phyloP scores from a whole-genome alignment of 768 basidiomycete species.

The Termitomyces sp. region DNA sequence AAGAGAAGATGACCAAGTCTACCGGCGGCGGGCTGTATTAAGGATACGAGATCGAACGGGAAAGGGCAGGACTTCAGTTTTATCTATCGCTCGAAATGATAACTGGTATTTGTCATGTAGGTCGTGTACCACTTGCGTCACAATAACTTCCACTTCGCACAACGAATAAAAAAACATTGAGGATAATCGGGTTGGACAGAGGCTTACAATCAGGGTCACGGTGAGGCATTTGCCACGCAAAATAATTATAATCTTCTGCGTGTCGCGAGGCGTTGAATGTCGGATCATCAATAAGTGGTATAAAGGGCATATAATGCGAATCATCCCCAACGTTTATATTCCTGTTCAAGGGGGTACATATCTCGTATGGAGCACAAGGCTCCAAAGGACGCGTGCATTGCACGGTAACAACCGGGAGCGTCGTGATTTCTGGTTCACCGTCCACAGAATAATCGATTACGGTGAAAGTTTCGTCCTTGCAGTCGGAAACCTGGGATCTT shows the following conservation, averaged over 20 bases:
- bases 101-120: slow-evolving; percentile 37
- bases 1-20: background rate
- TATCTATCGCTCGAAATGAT: slow-evolving; percentile 42
- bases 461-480: slow-evolving; percentile 12
- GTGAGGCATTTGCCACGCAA: slow-evolving; percentile 46
- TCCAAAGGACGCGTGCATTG: slow-evolving; percentile 12
- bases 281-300: slow-evolving; percentile 62
- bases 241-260: slow-evolving; percentile 34
- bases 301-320: slow-evolving; percentile 50
- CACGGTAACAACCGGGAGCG: slow-evolving; percentile 7
- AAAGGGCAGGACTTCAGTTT: slow-evolving; percentile 42
- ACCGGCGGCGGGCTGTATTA: slow-evolving; percentile 16
- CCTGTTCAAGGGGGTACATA: slow-evolving; percentile 46
- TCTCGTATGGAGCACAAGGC: slow-evolving; percentile 46
- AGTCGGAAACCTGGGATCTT: background rate
- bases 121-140: slow-evolving; percentile 42
- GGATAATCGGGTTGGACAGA: background rate
- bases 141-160: slow-evolving; percentile 44
- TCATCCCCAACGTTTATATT: slow-evolving; percentile 58
- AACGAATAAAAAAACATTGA: background rate
- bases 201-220: slow-evolving; percentile 35
- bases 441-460: slow-evolving; percentile 8
- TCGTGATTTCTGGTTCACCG: slow-evolving; percentile 1
- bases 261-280: slow-evolving; percentile 42
- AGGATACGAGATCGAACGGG: slow-evolving; percentile 29